Evolutionary conservation across 163 green algal species (phyloP), one percentile per base, ranked within the genome.

Genomic region (Scenedesmus sp.): DNA sequence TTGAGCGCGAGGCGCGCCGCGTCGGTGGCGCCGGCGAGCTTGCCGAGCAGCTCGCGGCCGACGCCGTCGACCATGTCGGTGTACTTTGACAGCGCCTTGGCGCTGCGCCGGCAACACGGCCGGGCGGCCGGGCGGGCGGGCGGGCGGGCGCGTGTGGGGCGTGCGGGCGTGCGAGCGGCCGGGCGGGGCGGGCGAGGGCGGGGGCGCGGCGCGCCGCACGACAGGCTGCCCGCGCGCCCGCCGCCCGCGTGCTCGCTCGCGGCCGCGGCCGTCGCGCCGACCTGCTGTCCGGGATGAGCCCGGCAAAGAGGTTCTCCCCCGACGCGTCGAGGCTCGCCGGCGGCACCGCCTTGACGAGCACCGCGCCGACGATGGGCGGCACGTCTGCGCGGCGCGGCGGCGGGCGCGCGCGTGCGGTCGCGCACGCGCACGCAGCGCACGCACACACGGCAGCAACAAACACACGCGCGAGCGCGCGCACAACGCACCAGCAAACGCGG

Each of bases 41-140:
- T 57, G 56, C 93, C 83, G n/a, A 90, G 83, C 83, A 91, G 86
- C 39, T 87, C 64, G 17, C 94, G 84, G 44, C 93, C 85, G 15
- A 95, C 22, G 11, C 36, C 72, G 73, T 98, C 95, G 22, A 97
- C 90, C 85, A 93, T 88, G 64, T 96, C 93, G 9, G 91, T 97
- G 90, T 99, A 99, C 60, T 89, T 92, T 75, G 78, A 93, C 48
- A 98, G 85, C 0, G 92, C 88, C 77, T 95, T 96, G 57, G 93
- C 89, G 56, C 87, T 94, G 90, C 72, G 51, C 39, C 10, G 7
- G 39, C 39, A 47, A 47, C 39, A 47, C 10, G 39, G 39, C 39
- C 39, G 39, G 39, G 39, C 10, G 6, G 39, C 39, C 10, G 39
- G 7, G 39, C 39, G 39, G 7, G 39, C 39, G 7, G 39, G 7